Percentiles rank a stretch among this genome's conserved stretches.
phyloP scores from a whole-genome alignment of 176 grass and related monocot genomes.

The Aechmea fasciata region DNA sequence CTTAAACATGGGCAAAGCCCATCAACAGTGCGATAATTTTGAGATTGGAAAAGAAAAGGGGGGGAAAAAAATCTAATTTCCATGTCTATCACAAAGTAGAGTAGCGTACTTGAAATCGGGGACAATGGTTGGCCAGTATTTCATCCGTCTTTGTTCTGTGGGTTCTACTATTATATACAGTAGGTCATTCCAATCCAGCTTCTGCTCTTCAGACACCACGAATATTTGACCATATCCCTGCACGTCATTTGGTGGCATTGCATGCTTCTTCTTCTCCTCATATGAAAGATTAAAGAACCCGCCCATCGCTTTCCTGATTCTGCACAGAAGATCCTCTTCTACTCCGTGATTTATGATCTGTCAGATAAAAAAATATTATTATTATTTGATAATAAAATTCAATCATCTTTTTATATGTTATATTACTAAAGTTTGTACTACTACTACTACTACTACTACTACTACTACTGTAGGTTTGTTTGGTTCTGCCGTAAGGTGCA shows the following conservation, averaged over 20 bases:
- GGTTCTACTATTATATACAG: constrained; percentile 25
- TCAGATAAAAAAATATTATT: neutral
- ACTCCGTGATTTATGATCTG: constrained; percentile 10
- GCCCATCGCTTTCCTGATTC: constrained; percentile 7
- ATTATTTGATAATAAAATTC: neutral
- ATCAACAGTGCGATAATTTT: too few relatives aligned
- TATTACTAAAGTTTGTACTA: too few relatives aligned
- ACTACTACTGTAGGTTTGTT: too few relatives aligned
- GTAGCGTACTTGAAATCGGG: constrained; percentile 30
- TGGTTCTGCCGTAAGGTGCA: too few relatives aligned
- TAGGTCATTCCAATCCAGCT: constrained; percentile 58
- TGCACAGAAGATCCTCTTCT: neutral
- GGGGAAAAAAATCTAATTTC: too few relatives aligned
- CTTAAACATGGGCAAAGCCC: too few relatives aligned
- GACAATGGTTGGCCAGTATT: constrained; percentile 39
- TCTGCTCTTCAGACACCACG: constrained; percentile 55
- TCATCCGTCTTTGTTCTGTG: constrained; percentile 17
- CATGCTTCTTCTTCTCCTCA: constrained; percentile 8
- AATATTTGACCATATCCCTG: constrained; percentile 60
- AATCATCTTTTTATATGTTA: too few relatives aligned
- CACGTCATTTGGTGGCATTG: neutral
- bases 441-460: too few relatives aligned
- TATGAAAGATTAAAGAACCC: constrained; percentile 1
- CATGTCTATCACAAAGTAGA: neutral
- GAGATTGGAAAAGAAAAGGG: too few relatives aligned